phyloP scores from a whole-genome alignment of 495 filamentous ascomycete genomes.

The Penicillium alfredii region DNA sequence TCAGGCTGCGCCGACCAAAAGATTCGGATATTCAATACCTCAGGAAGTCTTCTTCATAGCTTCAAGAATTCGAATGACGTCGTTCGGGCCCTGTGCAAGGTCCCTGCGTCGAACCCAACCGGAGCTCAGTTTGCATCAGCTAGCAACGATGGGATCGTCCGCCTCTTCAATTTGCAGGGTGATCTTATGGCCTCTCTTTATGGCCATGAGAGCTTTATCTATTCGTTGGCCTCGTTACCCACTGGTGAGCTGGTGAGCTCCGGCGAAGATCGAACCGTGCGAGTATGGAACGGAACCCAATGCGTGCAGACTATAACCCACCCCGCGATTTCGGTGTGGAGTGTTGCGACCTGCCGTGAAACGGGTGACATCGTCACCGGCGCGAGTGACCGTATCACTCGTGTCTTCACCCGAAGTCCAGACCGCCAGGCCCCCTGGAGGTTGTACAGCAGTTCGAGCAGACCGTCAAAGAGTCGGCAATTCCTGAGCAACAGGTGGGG shows the following conservation, averaged over 20 bases:
- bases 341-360: conserved; percentile 69
- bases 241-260: conserved; percentile 85
- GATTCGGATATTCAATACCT: conserved; percentile 72
- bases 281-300: conserved; percentile 75
- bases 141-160: conserved; percentile 80
- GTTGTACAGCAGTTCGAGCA: conserved; percentile 66
- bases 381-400: conserved; percentile 80
- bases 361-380: conserved; percentile 91
- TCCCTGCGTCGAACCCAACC: conserved; percentile 71
- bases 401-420: conserved; percentile 71
- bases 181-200: conserved; percentile 64
- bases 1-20: conserved; percentile 76
- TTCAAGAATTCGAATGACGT: conserved; percentile 72
- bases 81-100: conserved; percentile 76
- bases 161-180: conserved; percentile 76
- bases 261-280: conserved; percentile 86
- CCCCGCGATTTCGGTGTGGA: conserved; percentile 95
- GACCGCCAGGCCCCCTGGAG: conserved; percentile 62
- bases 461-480: conserved; percentile 72
- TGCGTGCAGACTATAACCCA: conserved; percentile 96
- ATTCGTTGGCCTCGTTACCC: conserved; percentile 71
- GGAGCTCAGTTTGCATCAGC: conserved; percentile 83
- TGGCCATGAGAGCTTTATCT: conserved; percentile 95
- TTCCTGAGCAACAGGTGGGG: conserved; percentile 74
- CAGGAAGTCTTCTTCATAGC: conserved; percentile 57